phyloP scores from a whole-genome alignment of 2,329 filamentous ascomycete species.

The Blastomyces silverae region DNA sequence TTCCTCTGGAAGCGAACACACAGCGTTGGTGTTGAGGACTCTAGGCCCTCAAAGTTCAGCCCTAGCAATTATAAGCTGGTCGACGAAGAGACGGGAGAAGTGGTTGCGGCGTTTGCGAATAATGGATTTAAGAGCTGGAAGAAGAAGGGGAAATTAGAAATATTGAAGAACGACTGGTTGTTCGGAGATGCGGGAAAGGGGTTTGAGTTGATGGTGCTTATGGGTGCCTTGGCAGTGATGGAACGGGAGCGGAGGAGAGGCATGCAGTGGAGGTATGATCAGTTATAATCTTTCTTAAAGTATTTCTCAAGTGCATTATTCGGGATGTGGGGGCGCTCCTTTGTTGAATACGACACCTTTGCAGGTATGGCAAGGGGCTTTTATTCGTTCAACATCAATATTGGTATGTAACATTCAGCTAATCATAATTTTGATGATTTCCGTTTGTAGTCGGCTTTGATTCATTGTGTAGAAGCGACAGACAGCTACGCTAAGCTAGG shows the following conservation, averaged over 20 bases:
- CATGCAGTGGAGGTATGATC: slow-evolving; percentile 15
- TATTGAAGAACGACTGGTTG: slow-evolving; percentile 21
- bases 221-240: slow-evolving; percentile 16
- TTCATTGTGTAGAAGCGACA: not conserved
- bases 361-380: too few species aligned
- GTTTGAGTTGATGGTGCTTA: slow-evolving; percentile 30
- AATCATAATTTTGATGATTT: not conserved
- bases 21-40: slow-evolving; percentile 27
- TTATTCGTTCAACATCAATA: too few species aligned
- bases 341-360: not conserved
- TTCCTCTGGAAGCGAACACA: slow-evolving; percentile 34
- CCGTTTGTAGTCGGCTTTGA: too few species aligned
- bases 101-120: slow-evolving; percentile 31
- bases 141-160: slow-evolving; percentile 31
- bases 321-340: not conserved
- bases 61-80: slow-evolving; percentile 32
- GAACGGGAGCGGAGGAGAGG: slow-evolving; percentile 15
- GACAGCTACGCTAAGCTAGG: not conserved
- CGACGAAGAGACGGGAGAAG: slow-evolving; percentile 26
- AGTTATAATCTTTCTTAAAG: slow-evolving; percentile 5
- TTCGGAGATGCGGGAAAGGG: slow-evolving; percentile 23
- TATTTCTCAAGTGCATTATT: not conserved
- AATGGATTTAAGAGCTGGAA: slow-evolving; percentile 26
- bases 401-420: not conserved
- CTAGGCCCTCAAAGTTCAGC: slow-evolving; percentile 23